Evolutionary conservation across 768 basidiomycete genomes (phyloP).

Genomic region (Leccinum subtestaceum): DNA sequence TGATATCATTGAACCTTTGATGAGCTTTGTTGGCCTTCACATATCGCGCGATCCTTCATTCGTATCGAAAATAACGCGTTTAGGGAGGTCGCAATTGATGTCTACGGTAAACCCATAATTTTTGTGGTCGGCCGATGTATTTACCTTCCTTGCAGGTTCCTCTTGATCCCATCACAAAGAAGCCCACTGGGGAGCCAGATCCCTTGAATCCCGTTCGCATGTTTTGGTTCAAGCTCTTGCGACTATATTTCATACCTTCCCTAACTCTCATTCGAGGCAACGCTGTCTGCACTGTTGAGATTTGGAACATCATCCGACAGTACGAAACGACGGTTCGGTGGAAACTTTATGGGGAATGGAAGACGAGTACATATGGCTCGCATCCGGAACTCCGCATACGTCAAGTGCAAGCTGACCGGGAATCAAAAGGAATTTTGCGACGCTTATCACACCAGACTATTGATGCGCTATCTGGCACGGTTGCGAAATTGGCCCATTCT

Average conservation of each 20-base stretch:
- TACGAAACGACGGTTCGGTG: slow-evolving; percentile 81
- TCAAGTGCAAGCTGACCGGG: slow-evolving; percentile 78
- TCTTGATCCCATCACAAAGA: slow-evolving; percentile 61
- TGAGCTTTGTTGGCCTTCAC: slow-evolving; percentile 78
- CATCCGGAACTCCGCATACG: slow-evolving; percentile 81
- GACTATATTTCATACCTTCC: slow-evolving; percentile 81
- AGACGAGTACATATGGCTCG: slow-evolving; percentile 61
- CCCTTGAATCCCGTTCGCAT: slow-evolving; percentile 56
- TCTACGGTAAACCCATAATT: slow-evolving; percentile 44
- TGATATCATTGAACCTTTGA: slow-evolving; percentile 73
- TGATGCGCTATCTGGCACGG: slow-evolving; percentile 78
- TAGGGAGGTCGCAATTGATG: slow-evolving; percentile 66
- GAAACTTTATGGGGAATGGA: slow-evolving; percentile 96
- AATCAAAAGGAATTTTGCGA: slow-evolving; percentile 85
- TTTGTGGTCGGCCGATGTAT: neutral
- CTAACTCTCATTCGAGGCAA: slow-evolving; percentile 82
- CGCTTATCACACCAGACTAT: slow-evolving; percentile 83
- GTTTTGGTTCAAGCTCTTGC: slow-evolving; percentile 85
- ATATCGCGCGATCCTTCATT: slow-evolving; percentile 75
- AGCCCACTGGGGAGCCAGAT: slow-evolving; percentile 51
- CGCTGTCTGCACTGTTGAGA: slow-evolving; percentile 84
- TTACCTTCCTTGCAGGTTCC: slow-evolving; percentile 36
- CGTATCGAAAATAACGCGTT: slow-evolving; percentile 74
- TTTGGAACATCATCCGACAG: slow-evolving; percentile 86
- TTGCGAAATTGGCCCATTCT: slow-evolving; percentile 91